Evolutionary conservation across 768 basidiomycete genomes (phyloP).

Genomic region (Naganishia kalamii): DNA sequence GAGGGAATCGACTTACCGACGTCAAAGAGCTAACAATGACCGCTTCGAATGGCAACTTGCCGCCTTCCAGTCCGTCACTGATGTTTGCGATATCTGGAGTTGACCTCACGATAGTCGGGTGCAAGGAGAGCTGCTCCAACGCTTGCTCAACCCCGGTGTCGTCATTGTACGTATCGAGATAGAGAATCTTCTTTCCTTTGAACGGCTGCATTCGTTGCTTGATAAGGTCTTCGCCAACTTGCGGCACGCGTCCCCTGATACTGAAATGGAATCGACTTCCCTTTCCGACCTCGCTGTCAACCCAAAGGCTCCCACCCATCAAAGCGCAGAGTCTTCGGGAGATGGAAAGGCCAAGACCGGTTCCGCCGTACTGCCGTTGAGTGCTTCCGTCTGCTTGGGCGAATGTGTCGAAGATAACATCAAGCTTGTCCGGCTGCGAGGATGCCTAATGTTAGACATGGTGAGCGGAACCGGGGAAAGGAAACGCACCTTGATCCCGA

Average conservation of each 20-base stretch:
- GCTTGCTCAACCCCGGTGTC: constrained; percentile 66
- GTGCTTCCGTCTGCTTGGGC: constrained; percentile 98
- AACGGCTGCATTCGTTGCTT: constrained; percentile 56
- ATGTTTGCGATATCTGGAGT: constrained; percentile 7
- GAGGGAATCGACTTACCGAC: constrained; percentile 53
- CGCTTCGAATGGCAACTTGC: constrained; percentile 82
- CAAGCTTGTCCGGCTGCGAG: constrained; percentile 77
- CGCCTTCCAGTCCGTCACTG: constrained; percentile 30
- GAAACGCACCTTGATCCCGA: constrained; percentile 69
- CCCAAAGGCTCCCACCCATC: constrained; percentile 99
- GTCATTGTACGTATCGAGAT: constrained; percentile 78
- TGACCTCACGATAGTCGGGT: constrained; percentile 67
- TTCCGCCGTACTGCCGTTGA: constrained; percentile 61
- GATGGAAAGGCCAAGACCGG: constrained; percentile 57
- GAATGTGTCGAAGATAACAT: constrained; percentile 97
- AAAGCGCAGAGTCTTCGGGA: constrained; percentile 93
- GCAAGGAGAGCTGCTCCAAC: constrained; percentile 71
- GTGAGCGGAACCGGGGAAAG: background rate
- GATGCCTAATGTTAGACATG: background rate
- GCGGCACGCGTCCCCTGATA: constrained; percentile 54
- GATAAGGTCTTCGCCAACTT: constrained; percentile 27
- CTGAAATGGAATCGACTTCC: constrained; percentile 86
- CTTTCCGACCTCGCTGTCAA: constrained; percentile 75
- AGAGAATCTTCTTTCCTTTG: constrained; percentile 77
- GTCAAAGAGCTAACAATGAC: constrained; percentile 85